Evolutionary conservation across 495 filamentous ascomycete genomes (phyloP), one percentile per base, ranked within the genome.

Genomic region (Aspergillus saccharolyticus): DNA sequence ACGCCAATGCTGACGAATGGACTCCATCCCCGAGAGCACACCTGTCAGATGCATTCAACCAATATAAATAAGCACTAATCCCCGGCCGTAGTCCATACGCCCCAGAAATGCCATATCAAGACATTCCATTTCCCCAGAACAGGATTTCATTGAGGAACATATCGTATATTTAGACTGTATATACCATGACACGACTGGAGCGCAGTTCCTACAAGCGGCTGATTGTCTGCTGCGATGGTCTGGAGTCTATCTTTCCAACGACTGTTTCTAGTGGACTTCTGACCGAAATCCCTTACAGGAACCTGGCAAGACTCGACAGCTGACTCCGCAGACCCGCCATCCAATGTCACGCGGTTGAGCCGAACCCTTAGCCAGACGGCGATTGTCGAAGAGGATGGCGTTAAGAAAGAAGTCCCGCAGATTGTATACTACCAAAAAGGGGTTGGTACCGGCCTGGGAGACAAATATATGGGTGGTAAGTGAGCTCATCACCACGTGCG

Each of bases 381-480:
- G 22, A 48, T 56, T 10, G 54, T 63, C 8, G 63, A 61, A 53
- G 46, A 70, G 5, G 62, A 66, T 33, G 63, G 67, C 2, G 56
- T 56, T 1, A 54, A 30, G 6, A 57, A 64, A 25, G 60, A 64
- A 2, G 66, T 75, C 28, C 64, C 72, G 15, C 82, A 85, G 56
- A 66, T 84, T 17, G 73, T 79, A 3, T 84, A 77, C 60, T 85
- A 85, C 58, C 75, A 83, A 52, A 66, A 76, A 24, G 82, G 82
- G 14, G 73, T 85, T 28, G 82, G 82, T 1, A 78, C 81, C 1
- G 64, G 58, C 12, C 22, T 68, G 4, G 63, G 62, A 17, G 65
- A 67, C 46, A 59, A 61, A 55, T 59, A 59, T 4, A 56, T 55
- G 30, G 59, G 59, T 21, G 63, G 59, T 60, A 57, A 10, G 42